phyloP scores from a whole-genome alignment of 306 rosid genomes.

The Cicer yamashitae region DNA sequence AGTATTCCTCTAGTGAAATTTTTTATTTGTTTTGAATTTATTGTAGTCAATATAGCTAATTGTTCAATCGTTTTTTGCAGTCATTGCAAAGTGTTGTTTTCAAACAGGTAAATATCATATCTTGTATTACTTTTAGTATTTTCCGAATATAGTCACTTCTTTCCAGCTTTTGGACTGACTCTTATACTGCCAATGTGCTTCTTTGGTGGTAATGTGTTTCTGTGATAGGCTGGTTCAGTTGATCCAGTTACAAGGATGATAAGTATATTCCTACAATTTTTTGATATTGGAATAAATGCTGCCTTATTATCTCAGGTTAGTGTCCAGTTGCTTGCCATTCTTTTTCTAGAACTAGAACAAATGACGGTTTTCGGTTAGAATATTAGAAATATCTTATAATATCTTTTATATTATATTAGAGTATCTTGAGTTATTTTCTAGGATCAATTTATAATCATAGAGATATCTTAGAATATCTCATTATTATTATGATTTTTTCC shows the following conservation, averaged over 20 bases:
- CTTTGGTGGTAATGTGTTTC: conserved; percentile 36
- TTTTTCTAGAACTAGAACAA: conserved; percentile 17
- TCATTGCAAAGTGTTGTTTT: conserved; percentile 98
- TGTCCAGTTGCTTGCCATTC: conserved; percentile 33
- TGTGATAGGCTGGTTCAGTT: conserved; percentile 89
- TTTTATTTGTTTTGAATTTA: conserved; percentile 5
- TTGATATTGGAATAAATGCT: conserved; percentile 97
- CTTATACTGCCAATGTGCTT: conserved; percentile 26
- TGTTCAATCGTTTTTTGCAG: conserved; percentile 63
- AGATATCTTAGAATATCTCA: no score
- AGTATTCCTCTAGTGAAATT: conserved; percentile 23
- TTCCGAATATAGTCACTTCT: not conserved
- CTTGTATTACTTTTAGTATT: not conserved
- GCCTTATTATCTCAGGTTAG: conserved; percentile 93
- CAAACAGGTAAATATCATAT: conserved; percentile 76
- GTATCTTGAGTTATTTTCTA: no score
- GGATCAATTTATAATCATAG: no score
- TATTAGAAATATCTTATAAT: no score
- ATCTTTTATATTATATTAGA: no score
- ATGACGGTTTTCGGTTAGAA: not conserved
- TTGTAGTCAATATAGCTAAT: conserved; percentile 53
- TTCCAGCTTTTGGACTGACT: conserved; percentile 26
- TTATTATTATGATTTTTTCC: no score
- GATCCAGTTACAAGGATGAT: conserved; percentile 94
- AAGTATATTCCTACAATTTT: conserved; percentile 88